phyloP scores from a whole-genome alignment of 2,329 filamentous ascomycete genomes.

The Cordyceps cicadae region DNA sequence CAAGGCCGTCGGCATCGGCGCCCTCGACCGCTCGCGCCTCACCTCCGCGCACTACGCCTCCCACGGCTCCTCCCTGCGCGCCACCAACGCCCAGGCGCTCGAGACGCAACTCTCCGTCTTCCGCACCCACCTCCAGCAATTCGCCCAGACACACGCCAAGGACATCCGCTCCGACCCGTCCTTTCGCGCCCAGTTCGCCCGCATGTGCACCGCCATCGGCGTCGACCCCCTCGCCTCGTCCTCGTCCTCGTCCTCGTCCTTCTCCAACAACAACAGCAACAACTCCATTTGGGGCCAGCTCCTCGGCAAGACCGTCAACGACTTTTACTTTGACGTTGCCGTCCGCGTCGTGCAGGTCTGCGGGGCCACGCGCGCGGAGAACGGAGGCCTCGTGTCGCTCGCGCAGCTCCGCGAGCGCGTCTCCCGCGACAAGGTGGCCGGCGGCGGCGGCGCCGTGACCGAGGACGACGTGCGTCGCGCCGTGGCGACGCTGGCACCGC shows the following conservation, averaged over 20 bases:
- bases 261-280: constrained; percentile 23
- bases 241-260: constrained; percentile 25
- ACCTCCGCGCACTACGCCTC: constrained; percentile 83
- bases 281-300: constrained; percentile 86
- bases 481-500: constrained; percentile 75
- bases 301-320: constrained; percentile 83
- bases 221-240: constrained; percentile 73
- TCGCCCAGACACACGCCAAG: constrained; percentile 86
- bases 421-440: constrained; percentile 54
- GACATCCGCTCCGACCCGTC: constrained; percentile 93
- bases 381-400: constrained; percentile 84
- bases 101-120: constrained; percentile 93
- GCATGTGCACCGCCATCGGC: constrained; percentile 96
- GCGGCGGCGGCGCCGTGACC: constrained; percentile 66
- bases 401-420: constrained; percentile 72
- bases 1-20: constrained; percentile 82
- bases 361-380: constrained; percentile 74
- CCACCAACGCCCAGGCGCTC: constrained; percentile 73
- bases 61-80: constrained; percentile 81
- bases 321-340: constrained; percentile 97
- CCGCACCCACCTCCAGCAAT: constrained; percentile 89
- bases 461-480: constrained; percentile 92
- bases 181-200: constrained; percentile 93
- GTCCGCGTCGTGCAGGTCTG: constrained; percentile 95
- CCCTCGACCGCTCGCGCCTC: constrained; percentile 77